Percentiles rank a stretch among this genome's conserved stretches.
phyloP scores from a whole-genome alignment of 805 yeast genomes.

The Yamadazyma sp. region DNA sequence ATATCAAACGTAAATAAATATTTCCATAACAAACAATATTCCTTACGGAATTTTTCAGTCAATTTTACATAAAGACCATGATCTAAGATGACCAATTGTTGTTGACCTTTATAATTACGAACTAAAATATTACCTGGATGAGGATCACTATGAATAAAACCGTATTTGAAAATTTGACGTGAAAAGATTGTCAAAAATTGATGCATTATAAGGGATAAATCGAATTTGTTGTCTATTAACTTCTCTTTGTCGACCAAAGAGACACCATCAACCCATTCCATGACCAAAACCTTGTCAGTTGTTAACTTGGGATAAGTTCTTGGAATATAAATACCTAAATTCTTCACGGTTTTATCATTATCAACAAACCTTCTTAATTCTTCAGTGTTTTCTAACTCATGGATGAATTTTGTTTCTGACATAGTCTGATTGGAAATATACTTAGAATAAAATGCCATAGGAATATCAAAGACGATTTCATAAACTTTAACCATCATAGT shows the following conservation, averaged over 20 bases:
- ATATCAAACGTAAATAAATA: conserved; percentile 53
- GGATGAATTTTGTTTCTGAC: conserved; percentile 60
- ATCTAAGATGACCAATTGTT: conserved; percentile 66
- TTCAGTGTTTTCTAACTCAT: conserved; percentile 54
- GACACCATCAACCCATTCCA: conserved; percentile 79
- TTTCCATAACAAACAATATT: conserved; percentile 65
- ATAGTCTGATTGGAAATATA: conserved; percentile 56
- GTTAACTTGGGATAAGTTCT: conserved; percentile 43
- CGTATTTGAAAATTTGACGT: conserved; percentile 62
- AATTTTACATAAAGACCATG: conserved; percentile 70
- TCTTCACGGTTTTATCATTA: conserved; percentile 38
- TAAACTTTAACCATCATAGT: conserved; percentile 49
- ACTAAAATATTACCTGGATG: conserved; percentile 78
- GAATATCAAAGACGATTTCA: conserved; percentile 60
- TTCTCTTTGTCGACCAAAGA: conserved; percentile 46
- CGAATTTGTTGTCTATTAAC: conserved; percentile 38
- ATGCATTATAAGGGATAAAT: conserved; percentile 42
- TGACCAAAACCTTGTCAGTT: conserved; percentile 50
- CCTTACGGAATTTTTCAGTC: conserved; percentile 45
- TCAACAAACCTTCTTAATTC: conserved; percentile 35
- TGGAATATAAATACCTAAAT: conserved; percentile 53
- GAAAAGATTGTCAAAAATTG: conserved; percentile 51
- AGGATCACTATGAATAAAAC: conserved; percentile 71
- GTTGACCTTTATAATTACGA: conserved; percentile 28
- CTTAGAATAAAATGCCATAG: conserved; percentile 52